Evolutionary conservation across 768 basidiomycete species (phyloP).

Genomic region (Lepiota subincarnata): DNA sequence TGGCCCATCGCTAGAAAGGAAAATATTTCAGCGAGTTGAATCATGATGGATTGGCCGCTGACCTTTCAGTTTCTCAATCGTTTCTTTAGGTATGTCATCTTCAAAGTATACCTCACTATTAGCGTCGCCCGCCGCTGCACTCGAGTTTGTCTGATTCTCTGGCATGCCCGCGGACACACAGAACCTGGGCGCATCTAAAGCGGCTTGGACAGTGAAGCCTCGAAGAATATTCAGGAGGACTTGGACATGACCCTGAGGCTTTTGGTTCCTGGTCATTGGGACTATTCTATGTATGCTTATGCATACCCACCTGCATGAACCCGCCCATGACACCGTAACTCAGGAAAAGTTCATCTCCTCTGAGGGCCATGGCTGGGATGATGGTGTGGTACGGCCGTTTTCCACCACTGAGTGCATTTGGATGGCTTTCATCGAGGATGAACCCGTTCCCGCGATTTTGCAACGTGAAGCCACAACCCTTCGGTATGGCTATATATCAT

Average conservation of each 20-base stretch:
- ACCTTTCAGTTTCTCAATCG: conserved; percentile 68
- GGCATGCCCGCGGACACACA: conserved; percentile 88
- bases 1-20: conserved; percentile 80
- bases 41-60: conserved; percentile 15
- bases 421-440: conserved; percentile 72
- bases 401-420: conserved; percentile 78
- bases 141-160: conserved; percentile 44
- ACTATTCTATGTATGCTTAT: not conserved
- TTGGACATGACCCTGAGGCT: conserved; percentile 97
- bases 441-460: conserved; percentile 94
- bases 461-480: conserved; percentile 93
- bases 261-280: not conserved
- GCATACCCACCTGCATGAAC: conserved; percentile 71
- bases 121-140: conserved; percentile 55
- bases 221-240: conserved; percentile 87
- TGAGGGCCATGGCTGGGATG: conserved; percentile 83
- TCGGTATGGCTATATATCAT: conserved; percentile 67
- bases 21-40: conserved; percentile 3
- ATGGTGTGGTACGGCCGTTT: conserved; percentile 92
- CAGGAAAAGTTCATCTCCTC: conserved; percentile 78
- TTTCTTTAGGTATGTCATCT: conserved; percentile 65
- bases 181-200: conserved; percentile 92
- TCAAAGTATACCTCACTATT: conserved; percentile 90
- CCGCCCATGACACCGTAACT: conserved; percentile 92
- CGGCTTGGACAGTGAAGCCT: conserved; percentile 83